These are phyloP conservation scores for Peziza echinospora DNA, from an alignment of 495 filamentous ascomycete genomes.

Conservation along the genomic window DNA sequence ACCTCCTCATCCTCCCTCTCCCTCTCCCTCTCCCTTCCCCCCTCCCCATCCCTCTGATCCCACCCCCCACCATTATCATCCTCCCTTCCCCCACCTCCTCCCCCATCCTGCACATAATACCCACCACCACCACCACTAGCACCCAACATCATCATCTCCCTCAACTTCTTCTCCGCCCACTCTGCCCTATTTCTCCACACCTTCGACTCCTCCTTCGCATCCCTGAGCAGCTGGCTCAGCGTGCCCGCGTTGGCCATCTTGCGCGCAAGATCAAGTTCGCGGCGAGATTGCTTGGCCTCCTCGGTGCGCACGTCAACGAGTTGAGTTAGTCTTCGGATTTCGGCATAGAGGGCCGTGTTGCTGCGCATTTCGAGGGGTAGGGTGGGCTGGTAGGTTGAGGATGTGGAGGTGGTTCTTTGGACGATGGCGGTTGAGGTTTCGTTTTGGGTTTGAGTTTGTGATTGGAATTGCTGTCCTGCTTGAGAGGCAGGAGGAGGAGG, in stretches of 20 bases:
- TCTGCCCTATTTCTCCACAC: slow-evolving; percentile 18
- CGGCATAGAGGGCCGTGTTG: slow-evolving; percentile 16
- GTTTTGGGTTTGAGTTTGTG: neutral
- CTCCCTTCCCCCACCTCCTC: neutral
- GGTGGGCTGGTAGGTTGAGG: neutral
- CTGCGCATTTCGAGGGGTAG: slow-evolving; percentile 2
- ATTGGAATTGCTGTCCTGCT: neutral
- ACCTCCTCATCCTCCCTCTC: neutral
- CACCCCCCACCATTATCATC: neutral
- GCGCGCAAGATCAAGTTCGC: slow-evolving; percentile 15
- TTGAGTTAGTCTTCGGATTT: slow-evolving; percentile 15
- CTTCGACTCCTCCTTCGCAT: slow-evolving; percentile 16
- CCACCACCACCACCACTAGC: neutral
- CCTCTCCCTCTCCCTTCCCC: neutral
- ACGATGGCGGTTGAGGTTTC: neutral
- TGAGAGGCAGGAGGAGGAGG: neutral
- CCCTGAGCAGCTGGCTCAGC: slow-evolving; percentile 13
- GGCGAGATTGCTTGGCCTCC: slow-evolving; percentile 8
- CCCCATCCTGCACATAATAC: neutral
- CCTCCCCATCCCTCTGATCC: neutral
- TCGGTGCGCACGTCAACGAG: slow-evolving; percentile 18
- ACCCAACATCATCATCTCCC: slow-evolving; percentile 4
- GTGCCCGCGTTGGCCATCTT: slow-evolving; percentile 14
- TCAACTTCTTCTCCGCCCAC: slow-evolving; percentile 18
- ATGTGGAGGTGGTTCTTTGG: neutral